Conservation (phyloP, 2,329 filamentous ascomycete species). For the Cladophialophora carrionii region DNA sequence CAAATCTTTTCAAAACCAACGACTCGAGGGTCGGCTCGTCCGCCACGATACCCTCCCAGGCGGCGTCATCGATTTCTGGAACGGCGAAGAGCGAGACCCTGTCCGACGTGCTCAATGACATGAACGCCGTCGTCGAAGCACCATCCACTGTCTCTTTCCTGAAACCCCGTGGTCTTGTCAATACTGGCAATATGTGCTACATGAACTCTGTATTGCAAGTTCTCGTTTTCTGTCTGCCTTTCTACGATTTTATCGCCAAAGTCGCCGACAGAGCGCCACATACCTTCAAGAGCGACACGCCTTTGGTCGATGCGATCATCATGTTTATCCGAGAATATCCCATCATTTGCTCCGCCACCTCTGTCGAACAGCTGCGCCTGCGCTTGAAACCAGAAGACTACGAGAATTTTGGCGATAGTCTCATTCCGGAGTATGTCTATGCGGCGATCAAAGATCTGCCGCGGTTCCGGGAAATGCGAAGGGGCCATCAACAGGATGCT, state of each 20-base stretch:
- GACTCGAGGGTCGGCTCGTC: slow-evolving; percentile 43
- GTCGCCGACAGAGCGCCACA: slow-evolving; percentile 80
- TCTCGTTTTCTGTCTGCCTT: slow-evolving; percentile 88
- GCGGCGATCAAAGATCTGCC: slow-evolving; percentile 85
- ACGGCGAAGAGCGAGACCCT: slow-evolving; percentile 61
- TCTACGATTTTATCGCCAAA: slow-evolving; percentile 90
- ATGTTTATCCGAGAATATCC: slow-evolving; percentile 95
- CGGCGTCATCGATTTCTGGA: slow-evolving; percentile 44
- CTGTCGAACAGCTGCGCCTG: slow-evolving; percentile 72
- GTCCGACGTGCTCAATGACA: slow-evolving; percentile 74
- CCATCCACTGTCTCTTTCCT: slow-evolving; percentile 72
- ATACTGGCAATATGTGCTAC: slow-evolving; percentile 99
- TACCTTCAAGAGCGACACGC: slow-evolving; percentile 94
- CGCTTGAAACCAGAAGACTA: slow-evolving; percentile 79
- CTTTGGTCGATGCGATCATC: slow-evolving; percentile 92
- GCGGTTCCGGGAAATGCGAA: slow-evolving; percentile 88
- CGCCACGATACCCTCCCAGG: slow-evolving; percentile 36
- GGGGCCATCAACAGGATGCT: slow-evolving; percentile 95
- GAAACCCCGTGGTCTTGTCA: slow-evolving; percentile 89
- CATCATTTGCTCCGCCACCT: slow-evolving; percentile 76
- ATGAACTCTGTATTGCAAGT: slow-evolving; percentile 99
- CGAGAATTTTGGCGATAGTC: slow-evolving; percentile 86
- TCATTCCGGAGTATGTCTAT: slow-evolving; percentile 94
- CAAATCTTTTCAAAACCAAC: slow-evolving; percentile 65
- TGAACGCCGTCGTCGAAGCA: slow-evolving; percentile 64